These are phyloP conservation scores for Lanmaoa pseudosensibilis DNA, from an alignment of 768 basidiomycete species.

Conservation along the genomic window DNA sequence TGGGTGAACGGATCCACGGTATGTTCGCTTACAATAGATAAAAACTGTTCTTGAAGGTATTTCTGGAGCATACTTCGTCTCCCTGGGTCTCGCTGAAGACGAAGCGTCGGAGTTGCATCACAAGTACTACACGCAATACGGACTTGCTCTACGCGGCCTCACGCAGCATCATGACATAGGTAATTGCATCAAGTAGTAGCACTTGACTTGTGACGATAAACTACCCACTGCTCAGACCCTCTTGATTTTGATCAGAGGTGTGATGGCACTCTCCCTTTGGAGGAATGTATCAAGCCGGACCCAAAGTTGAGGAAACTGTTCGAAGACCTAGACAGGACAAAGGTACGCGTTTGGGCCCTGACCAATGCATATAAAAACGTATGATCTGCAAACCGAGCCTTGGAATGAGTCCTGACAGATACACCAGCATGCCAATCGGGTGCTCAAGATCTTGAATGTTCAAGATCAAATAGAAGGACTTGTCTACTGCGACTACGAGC, in stretches of 20 bases:
- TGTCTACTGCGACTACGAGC: constrained; percentile 75
- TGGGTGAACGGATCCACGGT: constrained; percentile 82
- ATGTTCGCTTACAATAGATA: constrained; percentile 9
- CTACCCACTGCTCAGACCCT: constrained; percentile 53
- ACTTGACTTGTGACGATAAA: background rate
- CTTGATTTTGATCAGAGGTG: constrained; percentile 83
- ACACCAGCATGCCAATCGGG: constrained; percentile 74
- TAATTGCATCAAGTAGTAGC: constrained; percentile 23
- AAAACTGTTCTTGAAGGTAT: background rate
- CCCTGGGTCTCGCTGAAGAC: constrained; percentile 63
- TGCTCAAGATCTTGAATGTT: constrained; percentile 70
- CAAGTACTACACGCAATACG: constrained; percentile 77
- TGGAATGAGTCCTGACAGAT: constrained; percentile 5
- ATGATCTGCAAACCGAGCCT: constrained; percentile 22
- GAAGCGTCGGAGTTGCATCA: constrained; percentile 69
- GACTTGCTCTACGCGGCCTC: constrained; percentile 79
- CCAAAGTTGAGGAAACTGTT: constrained; percentile 63
- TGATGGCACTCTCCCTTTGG: constrained; percentile 80
- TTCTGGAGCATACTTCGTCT: constrained; percentile 67
- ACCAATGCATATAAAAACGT: constrained; percentile 84
- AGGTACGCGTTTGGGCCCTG: constrained; percentile 79
- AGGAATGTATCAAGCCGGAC: constrained; percentile 71
- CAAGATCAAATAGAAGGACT: constrained; percentile 73
- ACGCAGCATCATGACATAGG: constrained; percentile 75
- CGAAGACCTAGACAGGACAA: constrained; percentile 74